Conservation (phyloP, 2,329 filamentous ascomycete species). For the Mycosphaerella sp. region DNA sequence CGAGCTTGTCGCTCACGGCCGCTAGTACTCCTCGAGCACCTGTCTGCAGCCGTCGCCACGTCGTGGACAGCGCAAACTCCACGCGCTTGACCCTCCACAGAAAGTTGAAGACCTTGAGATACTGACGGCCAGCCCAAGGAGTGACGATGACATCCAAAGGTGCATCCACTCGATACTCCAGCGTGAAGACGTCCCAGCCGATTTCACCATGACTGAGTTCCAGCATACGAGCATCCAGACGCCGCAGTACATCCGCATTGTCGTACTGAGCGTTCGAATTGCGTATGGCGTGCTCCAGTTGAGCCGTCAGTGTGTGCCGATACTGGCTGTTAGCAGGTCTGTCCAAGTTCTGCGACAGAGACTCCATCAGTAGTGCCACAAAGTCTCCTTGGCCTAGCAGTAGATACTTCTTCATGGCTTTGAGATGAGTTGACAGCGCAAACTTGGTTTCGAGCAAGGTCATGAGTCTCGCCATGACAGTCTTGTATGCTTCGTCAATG, state of each 20-base stretch:
- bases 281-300: conserved; percentile 92
- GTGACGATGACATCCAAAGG: conserved; percentile 97
- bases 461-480: conserved; percentile 92
- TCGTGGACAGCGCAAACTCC: conserved; percentile 83
- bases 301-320: conserved; percentile 92
- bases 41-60: conserved; percentile 94
- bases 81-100: conserved; percentile 97
- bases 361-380: conserved; percentile 95
- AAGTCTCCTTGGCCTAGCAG: conserved; percentile 95
- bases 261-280: conserved; percentile 97
- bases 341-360: conserved; percentile 83
- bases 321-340: conserved; percentile 96
- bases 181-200: conserved; percentile 97
- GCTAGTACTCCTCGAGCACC: conserved; percentile 86
- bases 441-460: conserved; percentile 94
- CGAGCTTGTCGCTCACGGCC: conserved; percentile 58
- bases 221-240: conserved; percentile 95
- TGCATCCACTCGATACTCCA: conserved; percentile 97
- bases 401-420: conserved; percentile 89
- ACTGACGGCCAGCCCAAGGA: conserved; percentile 90
- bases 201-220: conserved; percentile 95
- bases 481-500: conserved; percentile 96
- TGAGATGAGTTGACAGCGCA: conserved; percentile 84
- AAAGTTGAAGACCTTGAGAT: conserved; percentile 99
- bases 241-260: conserved; percentile 79